Base-by-base conservation (phyloP, 495 filamentous ascomycete genomes). In the Penicillium subrubescens region DNA sequence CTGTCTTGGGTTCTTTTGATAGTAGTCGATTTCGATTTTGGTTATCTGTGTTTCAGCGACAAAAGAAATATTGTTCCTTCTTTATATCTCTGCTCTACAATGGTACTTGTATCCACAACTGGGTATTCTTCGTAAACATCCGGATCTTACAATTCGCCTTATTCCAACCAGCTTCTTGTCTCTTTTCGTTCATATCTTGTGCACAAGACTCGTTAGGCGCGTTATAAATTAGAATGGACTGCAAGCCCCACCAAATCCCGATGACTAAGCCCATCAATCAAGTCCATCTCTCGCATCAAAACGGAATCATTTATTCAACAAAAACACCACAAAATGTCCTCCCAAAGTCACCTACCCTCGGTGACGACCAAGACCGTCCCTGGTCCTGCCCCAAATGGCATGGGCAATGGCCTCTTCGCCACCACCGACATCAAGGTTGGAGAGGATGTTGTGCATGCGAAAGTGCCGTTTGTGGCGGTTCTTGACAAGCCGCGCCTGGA, bases 371-470 rank as follows among this genome's bases (percentile, higher is more conserved):
- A 70, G 56, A 73, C 77, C 14, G 67, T 58, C 3, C 66, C 75
- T 1, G 64, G 69, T 14, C 60, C 66, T 46, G 69, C 75, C 17
- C 67, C 72, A 0, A 64, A 69, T 67, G 76, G 73, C 43, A 70
- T 78, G 68, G 79, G 79, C 25, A 77, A 69, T 52, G 80, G 80
- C 12, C 70, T 84, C 10, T 82, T 81, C 59, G 78, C 82, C 8
- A 72, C 68, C 0, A 54, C 72, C 19, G 67, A 73, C 14, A 70
- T 83, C 53, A 63, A 67, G 14, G 46, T 73, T n/a, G 75, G 78
- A 11, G 71, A 78, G 21, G 72, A 78, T 64, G 72, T 84, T 19
- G 39, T 84, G 46, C 60, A 73, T 53, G 67, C 81, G 54, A 66
- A 76, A 21, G 66, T 61, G 15, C 80, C 80, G 0, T 78, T 81